A percentile compares a stretch with the other conserved stretches of the same genome.
Evolutionary conservation across 2,329 filamentous ascomycete species (phyloP).

Genomic region (Teratosphaeria viscida): DNA sequence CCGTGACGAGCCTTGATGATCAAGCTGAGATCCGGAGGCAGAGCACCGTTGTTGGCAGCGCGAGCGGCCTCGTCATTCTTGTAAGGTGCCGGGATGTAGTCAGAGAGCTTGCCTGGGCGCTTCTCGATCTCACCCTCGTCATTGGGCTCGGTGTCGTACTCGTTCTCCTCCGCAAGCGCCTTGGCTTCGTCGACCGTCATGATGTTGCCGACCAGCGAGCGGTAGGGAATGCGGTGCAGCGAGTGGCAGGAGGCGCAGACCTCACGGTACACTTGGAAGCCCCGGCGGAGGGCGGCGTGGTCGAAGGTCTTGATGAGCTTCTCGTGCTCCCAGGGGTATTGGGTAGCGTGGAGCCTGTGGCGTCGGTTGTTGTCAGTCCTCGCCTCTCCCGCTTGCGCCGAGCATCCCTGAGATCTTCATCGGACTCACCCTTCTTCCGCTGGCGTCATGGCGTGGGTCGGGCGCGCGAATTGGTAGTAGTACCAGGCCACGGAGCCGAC

Average conservation of each 20-base stretch:
- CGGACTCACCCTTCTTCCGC: slow-evolving; percentile 88
- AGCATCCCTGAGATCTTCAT: not conserved
- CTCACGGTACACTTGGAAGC: slow-evolving; percentile 98
- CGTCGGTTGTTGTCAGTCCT: slow-evolving; percentile 5
- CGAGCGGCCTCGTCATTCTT: slow-evolving; percentile 98
- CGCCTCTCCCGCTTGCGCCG: slow-evolving; percentile 1
- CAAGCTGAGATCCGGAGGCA: slow-evolving; percentile 93
- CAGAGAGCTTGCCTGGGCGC: slow-evolving; percentile 94
- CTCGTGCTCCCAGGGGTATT: slow-evolving; percentile 92
- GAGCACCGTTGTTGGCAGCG: slow-evolving; percentile 94
- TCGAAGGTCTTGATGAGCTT: slow-evolving; percentile 94
- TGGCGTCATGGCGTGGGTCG: slow-evolving; percentile 79
- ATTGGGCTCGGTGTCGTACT: slow-evolving; percentile 97
- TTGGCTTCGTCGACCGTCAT: slow-evolving; percentile 98
- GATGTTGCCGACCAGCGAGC: slow-evolving; percentile 76
- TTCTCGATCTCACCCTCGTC: slow-evolving; percentile 97
- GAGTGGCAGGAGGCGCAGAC: slow-evolving; percentile 98
- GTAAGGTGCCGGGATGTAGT: slow-evolving; percentile 91
- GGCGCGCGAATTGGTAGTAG: slow-evolving; percentile 87
- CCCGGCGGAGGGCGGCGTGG: slow-evolving; percentile 92
- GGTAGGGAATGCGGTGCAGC: slow-evolving; percentile 86
- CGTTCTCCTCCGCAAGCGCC: slow-evolving; percentile 91
- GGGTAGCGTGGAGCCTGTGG: slow-evolving; percentile 73
- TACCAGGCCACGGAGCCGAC: slow-evolving; percentile 92
- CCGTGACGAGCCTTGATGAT: slow-evolving; percentile 97